Percentiles rank a stretch among this genome's conserved stretches.
phyloP scores from a whole-genome alignment of 2,329 filamentous ascomycete genomes.

The Camptophora hylomeconis region DNA sequence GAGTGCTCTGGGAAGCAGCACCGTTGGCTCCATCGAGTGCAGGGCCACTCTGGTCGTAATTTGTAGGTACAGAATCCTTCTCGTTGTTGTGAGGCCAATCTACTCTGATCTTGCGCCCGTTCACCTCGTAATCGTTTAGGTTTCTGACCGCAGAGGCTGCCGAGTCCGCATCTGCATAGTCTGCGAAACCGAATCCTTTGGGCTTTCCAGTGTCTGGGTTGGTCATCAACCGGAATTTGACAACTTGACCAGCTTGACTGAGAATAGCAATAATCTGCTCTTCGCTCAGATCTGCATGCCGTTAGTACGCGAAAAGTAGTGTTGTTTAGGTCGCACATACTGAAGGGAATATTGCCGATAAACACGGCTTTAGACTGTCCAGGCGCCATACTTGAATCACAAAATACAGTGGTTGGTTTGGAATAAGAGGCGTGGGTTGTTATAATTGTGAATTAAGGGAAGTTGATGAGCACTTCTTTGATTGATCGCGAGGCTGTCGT shows the following conservation, averaged over 20 bases:
- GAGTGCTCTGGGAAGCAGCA: conserved; percentile 21
- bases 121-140: conserved; percentile 87
- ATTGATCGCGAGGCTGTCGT: too few relatives aligned
- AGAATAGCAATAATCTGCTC: conserved; percentile 94
- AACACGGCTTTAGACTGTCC: conserved; percentile 35
- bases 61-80: conserved; percentile 47
- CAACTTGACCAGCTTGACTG: conserved; percentile 74
- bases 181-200: conserved; percentile 93
- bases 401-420: too few relatives aligned
- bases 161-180: conserved; percentile 84
- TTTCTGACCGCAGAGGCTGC: conserved; percentile 91
- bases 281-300: conserved; percentile 68
- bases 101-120: conserved; percentile 85
- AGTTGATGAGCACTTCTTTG: too few relatives aligned
- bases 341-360: conserved; percentile 49
- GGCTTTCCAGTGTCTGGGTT: conserved; percentile 89
- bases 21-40: conserved; percentile 20
- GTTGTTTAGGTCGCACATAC: conserved; percentile 32
- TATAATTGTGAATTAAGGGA: too few relatives aligned
- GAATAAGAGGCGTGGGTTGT: too few relatives aligned
- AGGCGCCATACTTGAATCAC: conserved; percentile 28
- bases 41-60: conserved; percentile 33
- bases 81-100: conserved; percentile 92
- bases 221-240: conserved; percentile 87
- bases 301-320: conserved; percentile 6